Base-by-base conservation (phyloP, 306 rosid species). In the Pyrus pyrifolia region DNA sequence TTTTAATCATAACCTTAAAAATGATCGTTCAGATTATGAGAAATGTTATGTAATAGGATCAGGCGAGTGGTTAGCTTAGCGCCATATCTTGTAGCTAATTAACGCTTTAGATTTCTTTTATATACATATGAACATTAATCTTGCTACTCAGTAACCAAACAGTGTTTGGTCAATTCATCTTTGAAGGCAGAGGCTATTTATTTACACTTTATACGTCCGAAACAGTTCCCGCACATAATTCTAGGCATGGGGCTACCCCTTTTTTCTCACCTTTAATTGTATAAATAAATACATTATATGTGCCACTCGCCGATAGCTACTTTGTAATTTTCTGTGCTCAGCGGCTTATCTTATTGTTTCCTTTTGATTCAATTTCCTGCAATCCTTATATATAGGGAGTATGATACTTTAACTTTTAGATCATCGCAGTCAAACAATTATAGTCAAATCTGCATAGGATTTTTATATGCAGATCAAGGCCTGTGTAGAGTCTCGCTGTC, bases 391-490 rank as follows among this genome's bases (percentile, higher is more conserved):
- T 59, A 33, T 57, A 57, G 25, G 33, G 40, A 55, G 15, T 46
- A 3, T 30, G 68, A 8, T 71, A 61, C 67, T 52, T 40, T 58
- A 44, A 68, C 78, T 68, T 79, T 85, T 65, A 51, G 80, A 60
- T 46, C 29, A 17, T 35, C 29, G 51, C 69, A 77, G 85, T 78
- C 72, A 75, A 42, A 74, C 58, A 73, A 65, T 23, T 70, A 61
- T 62, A 71, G 85, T 83, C 86, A 86, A 82, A 77, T 74, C 53
- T 46, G 31, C 4, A 15, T 67, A 38, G 9, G 11, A 15, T n/a
- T 19, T 65, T 80, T 71, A 65, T 19, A 31, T 14, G 44, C 35
- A 59, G 8, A 35, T 6, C 40, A 35, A 35, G 42, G 10, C 0
- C 2, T 1, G 9, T 38, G 42, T 38, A 0, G 42, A 7, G 9